A percentile compares a stretch with the other conserved stretches of the same genome.
Conservation (phyloP, 2,329 filamentous ascomycete species). For the Nemania diffusa region DNA sequence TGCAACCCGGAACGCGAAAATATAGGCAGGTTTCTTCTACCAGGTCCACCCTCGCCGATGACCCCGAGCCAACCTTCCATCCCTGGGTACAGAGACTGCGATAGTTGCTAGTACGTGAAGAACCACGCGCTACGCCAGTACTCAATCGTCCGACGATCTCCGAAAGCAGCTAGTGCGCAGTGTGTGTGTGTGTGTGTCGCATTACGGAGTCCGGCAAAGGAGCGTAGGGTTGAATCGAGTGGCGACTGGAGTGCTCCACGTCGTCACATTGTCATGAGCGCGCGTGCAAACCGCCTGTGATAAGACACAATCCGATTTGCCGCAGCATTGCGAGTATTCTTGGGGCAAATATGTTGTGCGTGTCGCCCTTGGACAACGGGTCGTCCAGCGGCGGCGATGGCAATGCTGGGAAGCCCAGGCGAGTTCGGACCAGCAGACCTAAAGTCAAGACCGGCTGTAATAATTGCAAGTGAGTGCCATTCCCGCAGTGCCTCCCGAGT, state of each 20-base stretch:
- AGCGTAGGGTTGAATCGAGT: conserved; percentile 5
- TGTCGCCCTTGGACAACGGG: conserved; percentile 21
- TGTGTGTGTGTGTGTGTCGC: conserved; percentile 1
- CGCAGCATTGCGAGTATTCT: conserved; percentile 14
- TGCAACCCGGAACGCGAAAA: conserved; percentile 2
- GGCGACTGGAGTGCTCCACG: conserved; percentile 12
- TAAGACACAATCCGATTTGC: background rate
- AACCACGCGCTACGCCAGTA: conserved; percentile 14
- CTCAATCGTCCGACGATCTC: background rate
- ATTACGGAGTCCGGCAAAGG: conserved; percentile 17
- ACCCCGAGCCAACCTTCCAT: background rate
- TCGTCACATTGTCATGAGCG: conserved; percentile 26
- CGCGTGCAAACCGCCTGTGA: conserved; percentile 17
- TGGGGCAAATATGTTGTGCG: conserved; percentile 14
- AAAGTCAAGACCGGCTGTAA: conserved; percentile 75
- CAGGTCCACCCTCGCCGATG: conserved; percentile 10
- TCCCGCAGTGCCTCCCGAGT: conserved; percentile 5
- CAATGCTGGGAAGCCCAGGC: conserved; percentile 51
- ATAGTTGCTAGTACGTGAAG: conserved; percentile 1
- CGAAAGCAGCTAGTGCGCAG: conserved; percentile 8
- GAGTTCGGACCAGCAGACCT: conserved; percentile 64
- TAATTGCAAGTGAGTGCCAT: conserved; percentile 72
- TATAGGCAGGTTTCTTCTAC: background rate
- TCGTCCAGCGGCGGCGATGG: conserved; percentile 33
- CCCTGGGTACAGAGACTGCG: conserved; percentile 6